phyloP scores from a whole-genome alignment of 768 basidiomycete genomes.

The Lactarius hengduanensis region DNA sequence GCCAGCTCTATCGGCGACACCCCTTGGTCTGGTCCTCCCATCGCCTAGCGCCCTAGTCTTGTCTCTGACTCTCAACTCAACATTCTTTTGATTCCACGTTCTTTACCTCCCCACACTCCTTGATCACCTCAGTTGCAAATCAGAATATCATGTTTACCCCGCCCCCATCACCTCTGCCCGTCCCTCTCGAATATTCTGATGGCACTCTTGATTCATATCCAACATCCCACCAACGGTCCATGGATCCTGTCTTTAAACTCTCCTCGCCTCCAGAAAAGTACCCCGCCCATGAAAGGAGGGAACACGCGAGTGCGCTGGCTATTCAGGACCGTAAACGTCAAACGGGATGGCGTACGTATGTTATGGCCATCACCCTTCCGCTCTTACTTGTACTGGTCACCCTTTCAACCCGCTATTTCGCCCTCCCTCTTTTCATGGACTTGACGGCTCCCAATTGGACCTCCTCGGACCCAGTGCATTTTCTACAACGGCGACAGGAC shows the following conservation, averaged over 20 bases:
- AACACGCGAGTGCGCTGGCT: conserved; percentile 1
- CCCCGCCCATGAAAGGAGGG: background rate
- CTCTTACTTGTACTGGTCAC: conserved; percentile 55
- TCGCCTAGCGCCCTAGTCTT: background rate
- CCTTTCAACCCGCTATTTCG: conserved; percentile 48
- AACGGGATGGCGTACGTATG: conserved; percentile 45
- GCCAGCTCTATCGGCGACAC: background rate
- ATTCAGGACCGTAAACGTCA: conserved; percentile 39
- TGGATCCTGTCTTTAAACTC: background rate
- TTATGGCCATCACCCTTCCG: conserved; percentile 57
- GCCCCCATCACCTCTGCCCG: conserved; percentile 42
- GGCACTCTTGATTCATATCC: conserved; percentile 2
- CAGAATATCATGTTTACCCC: conserved; percentile 39
- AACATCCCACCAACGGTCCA: conserved; percentile 7
- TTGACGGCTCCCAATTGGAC: conserved; percentile 35
- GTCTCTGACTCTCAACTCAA: background rate
- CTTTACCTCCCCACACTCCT: conserved; percentile 6
- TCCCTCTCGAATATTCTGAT: conserved; percentile 20
- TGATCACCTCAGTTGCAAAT: background rate
- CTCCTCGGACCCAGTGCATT: conserved; percentile 6
- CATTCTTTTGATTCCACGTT: conserved; percentile 22
- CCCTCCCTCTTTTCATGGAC: conserved; percentile 50
- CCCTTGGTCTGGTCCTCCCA: background rate
- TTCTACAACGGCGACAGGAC: conserved; percentile 16
- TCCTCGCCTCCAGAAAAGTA: conserved; percentile 22